A percentile compares a stretch with the other conserved stretches of the same genome.
Evolutionary conservation across 306 rosid species (phyloP).

Genomic region (Hippophae gyantsensis): DNA sequence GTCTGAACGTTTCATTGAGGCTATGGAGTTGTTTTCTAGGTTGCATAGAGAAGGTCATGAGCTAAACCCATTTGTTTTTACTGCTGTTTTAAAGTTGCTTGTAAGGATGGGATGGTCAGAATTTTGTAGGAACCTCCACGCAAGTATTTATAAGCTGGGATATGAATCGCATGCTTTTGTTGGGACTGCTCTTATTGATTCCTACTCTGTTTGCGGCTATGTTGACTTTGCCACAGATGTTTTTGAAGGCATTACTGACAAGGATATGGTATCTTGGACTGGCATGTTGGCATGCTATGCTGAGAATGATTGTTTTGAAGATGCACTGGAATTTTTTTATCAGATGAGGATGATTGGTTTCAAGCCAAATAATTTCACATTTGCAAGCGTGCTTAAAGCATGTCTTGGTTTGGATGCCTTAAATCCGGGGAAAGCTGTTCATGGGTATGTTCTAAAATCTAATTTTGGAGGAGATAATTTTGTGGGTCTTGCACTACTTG

Average conservation of each 20-base stretch:
- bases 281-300: constrained; percentile 40
- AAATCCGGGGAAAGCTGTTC: constrained; percentile 29
- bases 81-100: constrained; percentile 31
- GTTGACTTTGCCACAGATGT: constrained; percentile 27
- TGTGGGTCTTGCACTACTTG: constrained; percentile 41
- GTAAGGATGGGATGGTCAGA: constrained; percentile 34
- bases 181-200: constrained; percentile 43
- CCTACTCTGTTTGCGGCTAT: constrained; percentile 36
- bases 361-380: constrained; percentile 42
- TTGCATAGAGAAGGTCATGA: constrained; percentile 39
- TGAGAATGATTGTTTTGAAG: constrained; percentile 32
- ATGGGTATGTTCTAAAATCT: constrained; percentile 30
- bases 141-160: constrained; percentile 34
- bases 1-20: constrained; percentile 20
- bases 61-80: constrained; percentile 38
- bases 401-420: constrained; percentile 31
- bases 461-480: constrained; percentile 29
- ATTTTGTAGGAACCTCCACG: constrained; percentile 29
- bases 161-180: constrained; percentile 28
- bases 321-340: constrained; percentile 28
- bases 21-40: constrained; percentile 27
- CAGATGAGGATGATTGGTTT: constrained; percentile 34
- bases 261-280: constrained; percentile 52
- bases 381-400: constrained; percentile 37
- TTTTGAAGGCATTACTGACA: constrained; percentile 26